A percentile compares a stretch with the other conserved stretches of the same genome.
Evolutionary conservation across 371 early-diverging fungal species (phyloP).

Genomic region (Apophysomyces ossiformis): DNA sequence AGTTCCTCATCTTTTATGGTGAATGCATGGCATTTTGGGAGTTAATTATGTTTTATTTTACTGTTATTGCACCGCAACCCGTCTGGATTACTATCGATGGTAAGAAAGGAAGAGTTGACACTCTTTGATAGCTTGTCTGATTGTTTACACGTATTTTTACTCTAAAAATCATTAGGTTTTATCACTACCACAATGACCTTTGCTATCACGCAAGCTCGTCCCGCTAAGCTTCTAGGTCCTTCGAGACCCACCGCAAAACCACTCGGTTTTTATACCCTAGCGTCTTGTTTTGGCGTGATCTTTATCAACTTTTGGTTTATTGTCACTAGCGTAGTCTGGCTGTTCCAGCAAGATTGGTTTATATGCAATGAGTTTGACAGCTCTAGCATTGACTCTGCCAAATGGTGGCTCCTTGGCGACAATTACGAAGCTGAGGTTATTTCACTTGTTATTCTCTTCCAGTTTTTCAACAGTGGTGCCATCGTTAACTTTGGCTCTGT

Average conservation of each 20-base stretch:
- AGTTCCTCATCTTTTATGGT: constrained; percentile 82
- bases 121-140: neutral
- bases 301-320: constrained; percentile 71
- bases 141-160: neutral
- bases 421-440: constrained; percentile 76
- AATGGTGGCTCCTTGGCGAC: constrained; percentile 85
- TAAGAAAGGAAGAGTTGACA: neutral
- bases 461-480: constrained; percentile 67
- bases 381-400: constrained; percentile 58
- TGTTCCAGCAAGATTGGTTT: constrained; percentile 74
- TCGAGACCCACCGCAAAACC: constrained; percentile 75
- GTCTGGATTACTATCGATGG: constrained; percentile 82
- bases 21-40: constrained; percentile 75
- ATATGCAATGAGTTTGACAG: constrained; percentile 78
- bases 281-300: constrained; percentile 68
- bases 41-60: constrained; percentile 75
- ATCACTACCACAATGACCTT: constrained; percentile 65
- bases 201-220: constrained; percentile 70
- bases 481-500: constrained; percentile 71
- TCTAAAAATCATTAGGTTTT: constrained; percentile 25
- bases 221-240: constrained; percentile 58
- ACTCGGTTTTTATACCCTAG: constrained; percentile 67
- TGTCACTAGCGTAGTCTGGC: constrained; percentile 51
- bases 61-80: constrained; percentile 59
- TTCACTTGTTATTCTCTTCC: constrained; percentile 62